Conservation (phyloP, 768 basidiomycete genomes). For the Sistotremastrum suecicum region DNA sequence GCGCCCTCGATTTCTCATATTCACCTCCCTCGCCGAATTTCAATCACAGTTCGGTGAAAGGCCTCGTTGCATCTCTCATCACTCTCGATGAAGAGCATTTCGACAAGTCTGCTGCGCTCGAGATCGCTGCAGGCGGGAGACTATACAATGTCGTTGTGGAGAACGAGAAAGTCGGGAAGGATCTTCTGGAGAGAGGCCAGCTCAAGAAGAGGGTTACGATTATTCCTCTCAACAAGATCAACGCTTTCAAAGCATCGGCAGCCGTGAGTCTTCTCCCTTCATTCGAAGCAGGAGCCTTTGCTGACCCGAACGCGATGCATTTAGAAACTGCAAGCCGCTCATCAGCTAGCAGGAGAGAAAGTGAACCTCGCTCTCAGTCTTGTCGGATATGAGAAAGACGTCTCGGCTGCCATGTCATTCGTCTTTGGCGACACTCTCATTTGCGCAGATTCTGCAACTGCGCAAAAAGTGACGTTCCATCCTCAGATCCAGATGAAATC, state of each 20-base stretch:
- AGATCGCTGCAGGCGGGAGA: constrained; percentile 80
- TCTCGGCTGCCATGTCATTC: constrained; percentile 79
- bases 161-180: constrained; percentile 77
- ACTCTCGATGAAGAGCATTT: constrained; percentile 54
- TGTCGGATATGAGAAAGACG: constrained; percentile 67
- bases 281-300: no score
- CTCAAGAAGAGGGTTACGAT: constrained; percentile 85
- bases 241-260: constrained; percentile 35
- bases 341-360: constrained; percentile 61
- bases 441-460: constrained; percentile 77
- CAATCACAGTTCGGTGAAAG: constrained; percentile 78
- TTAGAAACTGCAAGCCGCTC: constrained; percentile 67
- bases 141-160: constrained; percentile 92
- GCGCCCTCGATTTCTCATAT: constrained; percentile 75
- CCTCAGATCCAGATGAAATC: constrained; percentile 54
- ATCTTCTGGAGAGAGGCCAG: constrained; percentile 60
- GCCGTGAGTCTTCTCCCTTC: constrained; percentile 24
- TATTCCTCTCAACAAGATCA: constrained; percentile 89
- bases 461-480: constrained; percentile 79
- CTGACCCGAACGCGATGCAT: no score
- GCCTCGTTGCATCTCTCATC: constrained; percentile 83
- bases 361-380: constrained; percentile 82
- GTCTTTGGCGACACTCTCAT: constrained; percentile 91
- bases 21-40: constrained; percentile 63
- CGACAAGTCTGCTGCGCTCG: constrained; percentile 77